phyloP scores from a whole-genome alignment of 768 basidiomycete species.

The Fomitopsis serialis region DNA sequence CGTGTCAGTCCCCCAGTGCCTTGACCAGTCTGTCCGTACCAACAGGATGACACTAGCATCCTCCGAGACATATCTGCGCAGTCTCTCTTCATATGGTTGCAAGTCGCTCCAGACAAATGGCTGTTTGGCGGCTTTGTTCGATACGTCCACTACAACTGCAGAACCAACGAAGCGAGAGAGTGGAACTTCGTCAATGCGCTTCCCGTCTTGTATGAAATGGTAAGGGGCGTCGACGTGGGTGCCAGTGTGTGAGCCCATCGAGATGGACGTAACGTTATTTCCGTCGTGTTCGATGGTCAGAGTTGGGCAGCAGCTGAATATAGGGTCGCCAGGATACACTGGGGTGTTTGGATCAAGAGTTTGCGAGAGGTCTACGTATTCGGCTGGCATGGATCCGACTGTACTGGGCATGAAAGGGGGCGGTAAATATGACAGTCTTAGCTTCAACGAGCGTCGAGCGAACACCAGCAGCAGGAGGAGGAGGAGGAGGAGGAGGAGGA shows the following conservation, averaged over 20 bases:
- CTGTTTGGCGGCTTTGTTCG: constrained; percentile 6
- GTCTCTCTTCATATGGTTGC: constrained; percentile 26
- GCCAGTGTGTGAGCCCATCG: constrained; percentile 64
- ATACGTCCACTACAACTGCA: constrained; percentile 50
- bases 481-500: too few relatives aligned
- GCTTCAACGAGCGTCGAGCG: too few relatives aligned
- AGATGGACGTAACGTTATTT: constrained; percentile 43
- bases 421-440: too few relatives aligned
- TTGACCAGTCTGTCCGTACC: constrained; percentile 60
- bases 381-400: background rate
- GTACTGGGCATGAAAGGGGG: too few relatives aligned
- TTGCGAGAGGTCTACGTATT: constrained; percentile 52
- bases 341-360: constrained; percentile 37
- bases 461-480: too few relatives aligned
- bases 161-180: constrained; percentile 44
- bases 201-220: constrained; percentile 57
- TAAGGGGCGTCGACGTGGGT: constrained; percentile 78
- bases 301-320: constrained; percentile 35
- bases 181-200: constrained; percentile 52
- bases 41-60: constrained; percentile 39
- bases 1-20: constrained; percentile 37
- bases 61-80: constrained; percentile 18
- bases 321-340: constrained; percentile 53
- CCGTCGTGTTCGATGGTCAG: constrained; percentile 42
- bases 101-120: constrained; percentile 14